Evolutionary conservation across 2,329 filamentous ascomycete species (phyloP), one percentile per base, ranked within the genome.

Genomic region (Fusarium camptoceras): DNA sequence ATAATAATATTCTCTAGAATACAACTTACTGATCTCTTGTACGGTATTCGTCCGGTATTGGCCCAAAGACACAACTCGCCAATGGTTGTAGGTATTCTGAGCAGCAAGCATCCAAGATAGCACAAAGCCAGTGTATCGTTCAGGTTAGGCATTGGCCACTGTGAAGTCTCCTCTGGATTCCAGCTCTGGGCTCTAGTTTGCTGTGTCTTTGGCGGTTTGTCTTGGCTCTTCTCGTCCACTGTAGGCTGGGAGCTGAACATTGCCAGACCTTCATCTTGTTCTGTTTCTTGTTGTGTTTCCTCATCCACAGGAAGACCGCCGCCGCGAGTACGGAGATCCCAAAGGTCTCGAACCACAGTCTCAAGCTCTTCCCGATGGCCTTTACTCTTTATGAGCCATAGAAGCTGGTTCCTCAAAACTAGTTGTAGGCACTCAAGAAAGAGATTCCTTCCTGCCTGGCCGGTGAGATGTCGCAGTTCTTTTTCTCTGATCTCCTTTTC

Each of bases 371-470:
- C 79, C 2, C 91, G 90, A 49, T 96, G 85, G 0, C 87, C 86
- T 76, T 90, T 89, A 8, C 85, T 82, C 24, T 87, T 82, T 16
- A 97, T 83, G 30, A 98, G 83, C 85, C 91, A 94, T 75, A 88
- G 81, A 18, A 93, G 82, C 82, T 98, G 95, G 76, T 92, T 93
- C 77, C 94, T 89, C 28, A 99, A 82, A 49, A 98, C 86, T 31
- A 97, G 83, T 79, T 98, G 95, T 63, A 97, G 87, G 68, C 89
- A 91, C 77, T 97, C 92, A 37, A 98, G 84, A 77, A 93, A 98
- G 25, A 98, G 86, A 68, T 92, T 88, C 69, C 90, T 88, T 16
- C 92, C 95, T 55, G 88, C 86, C 48, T 87, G 83, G 43, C 94
- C 94, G 8, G 79, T 79, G 51, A 92, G 83, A 75, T 90, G 86